Conservation (phyloP, 306 rosid species). For the Comarum palustre region DNA sequence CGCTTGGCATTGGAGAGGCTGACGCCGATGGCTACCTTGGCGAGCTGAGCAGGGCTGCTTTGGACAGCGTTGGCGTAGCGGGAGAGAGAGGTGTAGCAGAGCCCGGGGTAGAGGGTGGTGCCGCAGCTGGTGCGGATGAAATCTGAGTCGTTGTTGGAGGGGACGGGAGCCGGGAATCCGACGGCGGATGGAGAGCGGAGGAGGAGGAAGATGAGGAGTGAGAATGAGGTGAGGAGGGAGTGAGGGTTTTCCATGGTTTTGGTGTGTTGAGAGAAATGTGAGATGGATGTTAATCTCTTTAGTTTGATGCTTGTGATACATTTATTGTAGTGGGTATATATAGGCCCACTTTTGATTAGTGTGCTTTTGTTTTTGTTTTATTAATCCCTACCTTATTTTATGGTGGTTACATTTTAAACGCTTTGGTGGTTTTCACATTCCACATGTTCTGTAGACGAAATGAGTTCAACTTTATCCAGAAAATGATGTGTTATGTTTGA, state of each 20-base stretch:
- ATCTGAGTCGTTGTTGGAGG: constrained; percentile 26
- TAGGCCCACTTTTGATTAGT: not conserved
- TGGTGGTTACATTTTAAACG: too few species aligned
- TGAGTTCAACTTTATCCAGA: not conserved
- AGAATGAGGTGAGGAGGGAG: constrained; percentile 20
- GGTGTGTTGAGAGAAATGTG: not conserved
- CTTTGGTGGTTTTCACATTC: not conserved
- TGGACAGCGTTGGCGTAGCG: constrained; percentile 81
- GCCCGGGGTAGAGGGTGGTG: constrained; percentile 73
- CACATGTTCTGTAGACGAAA: not conserved
- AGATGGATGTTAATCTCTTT: not conserved
- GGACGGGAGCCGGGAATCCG: not conserved
- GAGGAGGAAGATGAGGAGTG: constrained; percentile 12
- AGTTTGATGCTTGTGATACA: not conserved
- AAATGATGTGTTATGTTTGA: not conserved
- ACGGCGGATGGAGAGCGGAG: constrained; percentile 23
- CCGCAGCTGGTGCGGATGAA: constrained; percentile 80
- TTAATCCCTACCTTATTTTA: too few species aligned
- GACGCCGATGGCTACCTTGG: constrained; percentile 70
- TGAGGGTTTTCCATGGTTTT: constrained; percentile 13
- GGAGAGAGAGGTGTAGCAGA: constrained; percentile 79
- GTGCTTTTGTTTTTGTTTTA: not conserved
- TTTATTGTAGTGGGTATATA: not conserved
- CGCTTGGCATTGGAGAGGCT: constrained; percentile 53
- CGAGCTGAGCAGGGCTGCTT: constrained; percentile 65